Conservation (phyloP, 176 grass and related monocot species). For the barley (Hordeum vulgare) region DNA sequence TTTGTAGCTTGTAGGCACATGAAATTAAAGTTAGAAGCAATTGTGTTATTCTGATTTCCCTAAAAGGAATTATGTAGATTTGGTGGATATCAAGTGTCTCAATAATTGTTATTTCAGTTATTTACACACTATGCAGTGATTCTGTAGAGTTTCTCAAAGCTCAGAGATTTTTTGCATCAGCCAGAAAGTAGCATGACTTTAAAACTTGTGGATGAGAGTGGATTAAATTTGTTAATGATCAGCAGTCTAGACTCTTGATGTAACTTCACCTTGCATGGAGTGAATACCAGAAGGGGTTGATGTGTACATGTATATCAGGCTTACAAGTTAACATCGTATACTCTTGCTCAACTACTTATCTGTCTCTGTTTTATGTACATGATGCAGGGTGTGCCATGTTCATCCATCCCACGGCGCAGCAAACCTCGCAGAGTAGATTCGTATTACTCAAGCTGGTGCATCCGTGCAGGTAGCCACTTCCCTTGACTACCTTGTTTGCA, state of each 20-base stretch:
- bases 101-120: constrained; percentile 3
- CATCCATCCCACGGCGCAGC: constrained; percentile 48
- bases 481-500: neutral
- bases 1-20: neutral
- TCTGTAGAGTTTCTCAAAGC: neutral
- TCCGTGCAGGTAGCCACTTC: constrained; percentile 55
- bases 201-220: neutral
- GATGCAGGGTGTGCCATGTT: constrained; percentile 64
- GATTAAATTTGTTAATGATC: neutral
- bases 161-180: neutral
- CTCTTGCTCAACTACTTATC: neutral
- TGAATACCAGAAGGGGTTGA: neutral
- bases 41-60: neutral
- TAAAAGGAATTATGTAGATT: neutral
- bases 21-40: neutral
- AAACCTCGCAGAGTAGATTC: constrained; percentile 81
- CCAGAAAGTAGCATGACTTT: neutral
- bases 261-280: constrained; percentile 2
- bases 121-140: constrained; percentile 2
- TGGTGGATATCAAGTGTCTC: neutral
- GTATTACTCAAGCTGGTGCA: constrained; percentile 94
- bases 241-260: constrained; percentile 11
- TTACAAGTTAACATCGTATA: neutral
- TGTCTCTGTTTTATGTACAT: constrained; percentile 12
- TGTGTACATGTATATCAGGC: neutral